phyloP scores from a whole-genome alignment of 768 basidiomycete species.

The Calvatia gigantea region DNA sequence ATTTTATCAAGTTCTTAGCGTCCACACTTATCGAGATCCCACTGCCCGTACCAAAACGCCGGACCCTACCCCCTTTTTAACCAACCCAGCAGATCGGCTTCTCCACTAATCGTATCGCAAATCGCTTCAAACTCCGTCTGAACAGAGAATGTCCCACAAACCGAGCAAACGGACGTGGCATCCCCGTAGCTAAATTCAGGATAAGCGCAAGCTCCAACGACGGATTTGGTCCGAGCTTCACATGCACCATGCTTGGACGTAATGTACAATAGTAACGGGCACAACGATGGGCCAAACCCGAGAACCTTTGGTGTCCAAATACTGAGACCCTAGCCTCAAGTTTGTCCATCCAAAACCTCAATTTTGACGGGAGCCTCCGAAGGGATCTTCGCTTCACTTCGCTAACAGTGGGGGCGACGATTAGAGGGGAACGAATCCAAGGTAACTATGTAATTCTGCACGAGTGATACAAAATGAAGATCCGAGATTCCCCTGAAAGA shows the following conservation, averaged over 20 bases:
- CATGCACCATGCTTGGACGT: neutral
- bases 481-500: neutral
- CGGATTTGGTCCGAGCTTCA: neutral
- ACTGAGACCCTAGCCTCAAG: too few relatives aligned
- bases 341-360: neutral
- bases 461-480: neutral
- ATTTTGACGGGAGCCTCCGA: neutral
- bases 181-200: neutral
- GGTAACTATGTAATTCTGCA: neutral
- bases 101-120: neutral
- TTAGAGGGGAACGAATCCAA: neutral
- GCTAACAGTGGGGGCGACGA: neutral
- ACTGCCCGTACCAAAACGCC: neutral
- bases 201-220: neutral
- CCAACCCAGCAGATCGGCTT: constrained; percentile 10
- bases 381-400: neutral
- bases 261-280: neutral
- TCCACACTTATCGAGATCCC: too few relatives aligned
- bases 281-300: neutral
- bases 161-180: neutral
- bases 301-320: neutral
- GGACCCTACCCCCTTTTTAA: neutral
- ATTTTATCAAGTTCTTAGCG: too few relatives aligned
- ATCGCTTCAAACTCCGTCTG: neutral
- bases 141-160: neutral